Evolutionary conservation across 345 rosid species (phyloP).

Genomic region (Brassica carinata): DNA sequence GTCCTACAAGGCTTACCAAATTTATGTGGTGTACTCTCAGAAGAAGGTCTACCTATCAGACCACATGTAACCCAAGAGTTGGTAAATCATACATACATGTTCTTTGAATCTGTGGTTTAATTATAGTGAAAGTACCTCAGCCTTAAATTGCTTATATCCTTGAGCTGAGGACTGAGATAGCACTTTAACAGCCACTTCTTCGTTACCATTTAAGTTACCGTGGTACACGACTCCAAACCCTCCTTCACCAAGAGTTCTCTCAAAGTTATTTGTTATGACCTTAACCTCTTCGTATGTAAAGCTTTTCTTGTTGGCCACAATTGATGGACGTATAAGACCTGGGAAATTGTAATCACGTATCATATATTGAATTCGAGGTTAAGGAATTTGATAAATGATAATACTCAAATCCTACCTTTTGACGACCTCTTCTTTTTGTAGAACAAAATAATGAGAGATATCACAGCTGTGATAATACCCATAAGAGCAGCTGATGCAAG

Average conservation of each 20-base stretch:
- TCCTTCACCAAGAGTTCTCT: neutral
- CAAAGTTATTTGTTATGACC: neutral
- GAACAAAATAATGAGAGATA: neutral
- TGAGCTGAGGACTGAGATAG: neutral
- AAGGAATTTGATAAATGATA: neutral
- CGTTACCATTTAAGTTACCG: neutral
- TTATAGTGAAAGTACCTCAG: neutral
- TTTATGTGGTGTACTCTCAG: neutral
- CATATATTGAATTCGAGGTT: neutral
- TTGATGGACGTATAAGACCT: neutral
- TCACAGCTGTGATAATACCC: neutral
- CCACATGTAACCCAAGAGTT: neutral
- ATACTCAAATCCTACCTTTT: neutral
- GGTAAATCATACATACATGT: no score
- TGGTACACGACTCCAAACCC: neutral
- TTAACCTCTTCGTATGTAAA: neutral
- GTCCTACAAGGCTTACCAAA: neutral
- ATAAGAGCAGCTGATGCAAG: constrained; percentile 18
- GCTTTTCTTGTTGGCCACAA: neutral
- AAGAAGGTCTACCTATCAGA: neutral
- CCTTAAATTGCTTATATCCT: neutral
- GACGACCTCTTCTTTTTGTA: constrained; percentile 15
- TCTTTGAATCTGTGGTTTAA: no score
- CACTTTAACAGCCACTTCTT: neutral
- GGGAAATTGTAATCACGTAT: neutral